Base-by-base conservation (phyloP, 1,139 yeast species). In the Taphrina pruni region DNA sequence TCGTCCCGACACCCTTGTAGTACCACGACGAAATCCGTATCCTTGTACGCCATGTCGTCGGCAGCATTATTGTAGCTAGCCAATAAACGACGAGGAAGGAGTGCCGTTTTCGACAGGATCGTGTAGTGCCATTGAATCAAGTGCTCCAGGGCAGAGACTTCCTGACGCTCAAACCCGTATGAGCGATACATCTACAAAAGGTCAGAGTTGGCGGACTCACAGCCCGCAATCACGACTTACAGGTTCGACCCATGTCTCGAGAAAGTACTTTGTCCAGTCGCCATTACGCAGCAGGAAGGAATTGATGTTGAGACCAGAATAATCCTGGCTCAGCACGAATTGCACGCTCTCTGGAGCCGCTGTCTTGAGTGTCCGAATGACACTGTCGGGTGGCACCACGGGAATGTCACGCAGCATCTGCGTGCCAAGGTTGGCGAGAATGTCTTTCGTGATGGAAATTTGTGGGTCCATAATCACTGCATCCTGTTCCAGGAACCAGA, bases 81-180 rank as follows among this genome's bases (percentile, higher is more conserved):
- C 62, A 87, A 81, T n/a, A 83, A 78, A 73, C 86, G 82, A 55
- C 86, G 81, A 6, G 91, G 90, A 0, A 94, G 84, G 12, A 93
- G 78, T 0, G 91, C 89, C 5, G 95, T 82, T 75, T 86, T 88
- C 69, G 89, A 84, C 73, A 93, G 82, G 52, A 88, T 80, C 62
- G 84, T 85, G 12, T 97, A 96, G 77, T 94, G 99, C 99, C 98
- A 94, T 78, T 91, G 97, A 73, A 92, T 81, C 50, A 91, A 81
- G 77, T 94, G 98, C 35, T 91, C 86, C 66, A 93, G 77, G 0
- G 95, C 90, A 12, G 87, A 83, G 72, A 85, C 86, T 2, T 89
- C 88, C 39, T 85, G 73, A 76, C 80, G 60, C 20, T 85, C 85
- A 78, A 90, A 89, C 76, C 84, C 85, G 78, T 89, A 91, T 62